Conservation (phyloP, 2,329 filamentous ascomycete genomes). For the Verticillium alfalfae region DNA sequence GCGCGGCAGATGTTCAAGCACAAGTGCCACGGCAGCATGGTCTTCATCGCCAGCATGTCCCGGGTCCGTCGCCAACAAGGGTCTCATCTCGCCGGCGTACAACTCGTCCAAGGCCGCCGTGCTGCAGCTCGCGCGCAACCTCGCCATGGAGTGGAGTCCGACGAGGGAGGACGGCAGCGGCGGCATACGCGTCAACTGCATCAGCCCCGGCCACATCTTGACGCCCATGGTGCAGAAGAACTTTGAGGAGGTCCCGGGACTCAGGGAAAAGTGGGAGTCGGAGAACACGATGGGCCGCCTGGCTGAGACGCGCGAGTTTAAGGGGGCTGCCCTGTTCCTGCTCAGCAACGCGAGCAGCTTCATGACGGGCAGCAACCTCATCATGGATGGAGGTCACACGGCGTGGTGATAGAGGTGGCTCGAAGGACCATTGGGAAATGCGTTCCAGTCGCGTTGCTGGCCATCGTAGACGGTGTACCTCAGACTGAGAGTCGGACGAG, state of each 20-base stretch:
- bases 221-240: conserved; percentile 69
- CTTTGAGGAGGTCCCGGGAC: conserved; percentile 62
- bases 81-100: conserved; percentile 61
- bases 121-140: conserved; percentile 55
- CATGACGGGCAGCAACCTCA: conserved; percentile 53
- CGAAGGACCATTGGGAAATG: too few species aligned
- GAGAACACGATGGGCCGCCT: conserved; percentile 69
- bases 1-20: conserved; percentile 56
- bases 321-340: conserved; percentile 55
- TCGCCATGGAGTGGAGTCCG: conserved; percentile 59
- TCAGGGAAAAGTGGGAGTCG: conserved; percentile 55
- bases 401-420: conserved; percentile 33
- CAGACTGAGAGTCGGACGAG: too few species aligned
- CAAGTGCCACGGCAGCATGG: conserved; percentile 48
- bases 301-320: conserved; percentile 52
- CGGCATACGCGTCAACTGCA: conserved; percentile 54
- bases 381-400: conserved; percentile 52
- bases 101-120: conserved; percentile 64
- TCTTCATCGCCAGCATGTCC: conserved; percentile 54
- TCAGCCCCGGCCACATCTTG: conserved; percentile 31
- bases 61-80: conserved; percentile 46
- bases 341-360: conserved; percentile 58
- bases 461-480: not conserved
- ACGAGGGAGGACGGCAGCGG: conserved; percentile 30
- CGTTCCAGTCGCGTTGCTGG: not conserved